phyloP scores from a whole-genome alignment of 2,329 filamentous ascomycete species.

The Aureobasidium pullulans region DNA sequence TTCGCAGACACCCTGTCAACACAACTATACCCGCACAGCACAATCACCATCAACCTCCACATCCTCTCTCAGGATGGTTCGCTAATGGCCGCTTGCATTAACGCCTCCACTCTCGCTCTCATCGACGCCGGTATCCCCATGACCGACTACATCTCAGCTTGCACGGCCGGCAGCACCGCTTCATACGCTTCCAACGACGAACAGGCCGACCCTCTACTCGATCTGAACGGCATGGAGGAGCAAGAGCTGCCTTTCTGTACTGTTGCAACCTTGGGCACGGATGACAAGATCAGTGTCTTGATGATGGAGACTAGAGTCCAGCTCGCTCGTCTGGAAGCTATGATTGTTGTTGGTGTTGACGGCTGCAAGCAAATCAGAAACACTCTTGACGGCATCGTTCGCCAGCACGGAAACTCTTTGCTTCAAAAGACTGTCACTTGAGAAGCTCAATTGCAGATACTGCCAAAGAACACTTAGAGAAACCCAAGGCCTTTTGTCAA shows the following conservation, averaged over 20 bases:
- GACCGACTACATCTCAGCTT: slow-evolving; percentile 82
- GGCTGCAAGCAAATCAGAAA: slow-evolving; percentile 80
- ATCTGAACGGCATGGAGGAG: slow-evolving; percentile 73
- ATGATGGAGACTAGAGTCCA: slow-evolving; percentile 87
- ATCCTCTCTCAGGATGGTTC: slow-evolving; percentile 87
- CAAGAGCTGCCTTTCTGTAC: slow-evolving; percentile 85
- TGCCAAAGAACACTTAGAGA: no score
- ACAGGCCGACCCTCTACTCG: slow-evolving; percentile 71
- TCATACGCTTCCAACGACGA: slow-evolving; percentile 55
- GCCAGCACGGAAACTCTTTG: slow-evolving; percentile 60
- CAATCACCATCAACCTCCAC: slow-evolving; percentile 75
- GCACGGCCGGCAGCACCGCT: slow-evolving; percentile 74
- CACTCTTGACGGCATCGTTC: slow-evolving; percentile 74
- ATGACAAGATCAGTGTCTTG: slow-evolving; percentile 68
- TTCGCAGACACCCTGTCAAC: slow-evolving; percentile 74
- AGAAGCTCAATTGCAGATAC: no score
- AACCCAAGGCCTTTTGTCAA: no score
- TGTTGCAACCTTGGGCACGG: slow-evolving; percentile 64
- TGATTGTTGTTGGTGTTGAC: slow-evolving; percentile 87
- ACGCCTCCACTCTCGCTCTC: slow-evolving; percentile 83
- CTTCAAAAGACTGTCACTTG: slow-evolving; percentile 32
- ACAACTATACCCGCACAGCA: slow-evolving; percentile 80
- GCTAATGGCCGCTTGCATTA: slow-evolving; percentile 80
- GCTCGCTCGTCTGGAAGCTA: slow-evolving; percentile 72
- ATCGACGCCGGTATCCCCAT: slow-evolving; percentile 95